Base-by-base conservation (phyloP, 2,329 filamentous ascomycete species). In the Verticillium tricorpus region DNA sequence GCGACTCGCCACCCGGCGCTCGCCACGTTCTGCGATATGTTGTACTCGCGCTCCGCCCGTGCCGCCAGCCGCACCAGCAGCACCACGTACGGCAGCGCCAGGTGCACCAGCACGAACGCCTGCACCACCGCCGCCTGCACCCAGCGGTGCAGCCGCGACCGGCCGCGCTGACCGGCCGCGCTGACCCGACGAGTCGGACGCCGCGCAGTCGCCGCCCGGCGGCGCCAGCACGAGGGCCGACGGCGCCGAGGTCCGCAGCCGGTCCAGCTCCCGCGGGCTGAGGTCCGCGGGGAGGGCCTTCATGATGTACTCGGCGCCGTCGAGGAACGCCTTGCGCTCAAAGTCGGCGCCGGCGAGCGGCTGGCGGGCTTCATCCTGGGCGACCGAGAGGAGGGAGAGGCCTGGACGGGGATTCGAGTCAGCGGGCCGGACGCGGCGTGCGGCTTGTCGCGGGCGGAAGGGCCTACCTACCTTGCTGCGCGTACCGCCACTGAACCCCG, bases 11-110 rank as follows among this genome's bases (percentile, higher is more conserved):
- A 73, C 6, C 84, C 76, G 25, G 77, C 76, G 8, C 78, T 77
- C 19, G 89, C 72, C 1, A 89, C 64, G 28, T 82, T 81, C 68
- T 88, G 83, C 0, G 82, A 86, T 63, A 93, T 78, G 64, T 84
- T 85, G 73, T 92, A 85, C 66, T 86, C 81, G 17, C 87, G 82
- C 70, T 93, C 89, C 65, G 88, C 88, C 57, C 81, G 77, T 64
- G 87, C 88, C 17, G 82, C 78, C 17, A 81, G 73, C 17, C 78
- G 77, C 15, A 88, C 66, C 14, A 89, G 71, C 5, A 82, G 68
- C 65, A 84, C 80, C 35, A 87, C 69, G 68, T 89, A 89, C 1
- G 89, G 87, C 12, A 89, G 71, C 17, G 89, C 64, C 57, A 89
- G 79, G 60, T 88, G 84, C 31, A 86, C 61, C 8, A 88, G 66